These are phyloP conservation scores for Penicillium dipodomyicola DNA, from an alignment of 495 filamentous ascomycete genomes.

Conservation along the genomic window DNA sequence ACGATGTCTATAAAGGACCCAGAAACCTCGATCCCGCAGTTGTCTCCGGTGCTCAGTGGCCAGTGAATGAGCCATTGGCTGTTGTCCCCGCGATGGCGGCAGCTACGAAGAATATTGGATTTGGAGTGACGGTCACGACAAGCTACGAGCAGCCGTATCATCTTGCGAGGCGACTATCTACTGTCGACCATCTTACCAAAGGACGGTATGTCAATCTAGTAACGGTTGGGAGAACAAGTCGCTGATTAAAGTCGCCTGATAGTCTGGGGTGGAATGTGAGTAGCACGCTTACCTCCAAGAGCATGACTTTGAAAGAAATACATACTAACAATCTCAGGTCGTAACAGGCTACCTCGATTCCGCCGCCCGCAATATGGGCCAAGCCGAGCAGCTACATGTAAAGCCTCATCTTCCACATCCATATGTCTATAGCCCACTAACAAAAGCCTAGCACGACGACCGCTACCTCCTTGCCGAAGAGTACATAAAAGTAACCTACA, in stretches of 20 bases:
- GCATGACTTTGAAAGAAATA: no score
- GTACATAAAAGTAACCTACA: constrained; percentile 67
- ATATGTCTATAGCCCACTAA: neutral
- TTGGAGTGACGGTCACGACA: constrained; percentile 67
- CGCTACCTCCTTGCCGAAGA: constrained; percentile 66
- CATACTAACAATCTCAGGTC: constrained; percentile 35
- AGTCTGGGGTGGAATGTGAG: constrained; percentile 60
- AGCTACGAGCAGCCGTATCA: constrained; percentile 72
- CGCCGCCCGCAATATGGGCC: constrained; percentile 60
- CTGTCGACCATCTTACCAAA: constrained; percentile 65
- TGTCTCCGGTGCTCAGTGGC: constrained; percentile 63
- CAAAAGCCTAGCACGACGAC: constrained; percentile 54
- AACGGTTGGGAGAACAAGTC: neutral
- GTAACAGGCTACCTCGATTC: constrained; percentile 69
- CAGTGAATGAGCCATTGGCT: constrained; percentile 54
- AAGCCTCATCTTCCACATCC: neutral
- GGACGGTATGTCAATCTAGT: constrained; percentile 45
- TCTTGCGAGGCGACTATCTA: constrained; percentile 61
- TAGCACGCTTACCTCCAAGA: neutral
- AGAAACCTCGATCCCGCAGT: constrained; percentile 57
- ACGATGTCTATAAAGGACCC: constrained; percentile 64
- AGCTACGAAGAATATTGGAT: constrained; percentile 61
- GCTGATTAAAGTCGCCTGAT: neutral
- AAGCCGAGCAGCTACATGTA: constrained; percentile 50
- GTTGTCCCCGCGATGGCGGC: constrained; percentile 49